phyloP scores from a whole-genome alignment of 306 rosid genomes.

The Cucurbita maxima region DNA sequence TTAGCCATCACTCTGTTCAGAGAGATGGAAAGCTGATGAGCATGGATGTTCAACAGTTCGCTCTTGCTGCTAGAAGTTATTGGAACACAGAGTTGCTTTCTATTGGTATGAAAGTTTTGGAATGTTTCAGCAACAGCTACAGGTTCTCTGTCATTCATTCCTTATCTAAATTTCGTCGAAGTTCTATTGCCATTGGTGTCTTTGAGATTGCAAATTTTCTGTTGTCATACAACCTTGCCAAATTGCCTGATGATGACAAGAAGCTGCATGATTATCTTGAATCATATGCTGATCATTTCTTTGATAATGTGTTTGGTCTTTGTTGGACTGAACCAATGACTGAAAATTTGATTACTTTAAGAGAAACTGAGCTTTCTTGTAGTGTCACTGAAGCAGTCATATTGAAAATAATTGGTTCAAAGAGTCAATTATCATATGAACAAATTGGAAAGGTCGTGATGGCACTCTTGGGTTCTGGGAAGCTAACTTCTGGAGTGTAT shows the following conservation, averaged over 20 bases:
- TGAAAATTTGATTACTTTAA: slow-evolving; percentile 25
- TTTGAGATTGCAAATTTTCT: slow-evolving; percentile 9
- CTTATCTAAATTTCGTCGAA: background rate
- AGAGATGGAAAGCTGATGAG: slow-evolving; percentile 18
- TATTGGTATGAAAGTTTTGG: slow-evolving; percentile 11
- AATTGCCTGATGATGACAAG: background rate
- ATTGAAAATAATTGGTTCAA: slow-evolving; percentile 5
- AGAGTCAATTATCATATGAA: slow-evolving; percentile 13
- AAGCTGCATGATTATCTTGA: background rate
- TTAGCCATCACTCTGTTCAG: slow-evolving; percentile 2
- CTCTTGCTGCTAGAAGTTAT: slow-evolving; percentile 18
- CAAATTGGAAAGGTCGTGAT: slow-evolving; percentile 33
- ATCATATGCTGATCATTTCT: slow-evolving; percentile 9
- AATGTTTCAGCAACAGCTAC: background rate
- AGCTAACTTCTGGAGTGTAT: slow-evolving; percentile 1
- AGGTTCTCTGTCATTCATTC: background rate
- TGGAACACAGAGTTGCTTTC: slow-evolving; percentile 8
- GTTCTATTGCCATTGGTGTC: background rate
- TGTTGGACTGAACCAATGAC: slow-evolving; percentile 24
- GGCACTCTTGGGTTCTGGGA: slow-evolving; percentile 28
- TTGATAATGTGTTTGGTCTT: slow-evolving; percentile 15
- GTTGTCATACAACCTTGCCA: background rate
- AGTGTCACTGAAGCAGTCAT: slow-evolving; percentile 15
- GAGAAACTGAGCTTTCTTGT: slow-evolving; percentile 14
- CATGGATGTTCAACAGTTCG: slow-evolving; percentile 10